Evolutionary conservation across 768 basidiomycete species (phyloP).

Genomic region (Hypsizygus marmoreus): DNA sequence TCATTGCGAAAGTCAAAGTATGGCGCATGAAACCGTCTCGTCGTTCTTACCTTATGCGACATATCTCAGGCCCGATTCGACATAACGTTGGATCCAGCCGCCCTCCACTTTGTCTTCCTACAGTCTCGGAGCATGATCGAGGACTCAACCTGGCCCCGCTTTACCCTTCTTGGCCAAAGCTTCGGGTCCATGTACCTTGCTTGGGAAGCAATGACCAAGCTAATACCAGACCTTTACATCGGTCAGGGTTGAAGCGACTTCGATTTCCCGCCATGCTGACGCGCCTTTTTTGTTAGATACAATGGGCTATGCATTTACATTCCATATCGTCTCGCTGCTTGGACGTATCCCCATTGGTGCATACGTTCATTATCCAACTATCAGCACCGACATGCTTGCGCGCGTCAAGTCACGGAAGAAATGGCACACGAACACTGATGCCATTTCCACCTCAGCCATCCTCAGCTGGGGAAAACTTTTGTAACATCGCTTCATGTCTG

Average conservation of each 20-base stretch:
- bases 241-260: slow-evolving; percentile 48
- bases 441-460: slow-evolving; percentile 54
- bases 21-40: not conserved
- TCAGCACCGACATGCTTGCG: slow-evolving; percentile 90
- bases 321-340: slow-evolving; percentile 70
- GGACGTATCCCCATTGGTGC: slow-evolving; percentile 76
- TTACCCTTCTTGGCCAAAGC: slow-evolving; percentile 92
- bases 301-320: slow-evolving; percentile 98
- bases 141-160: slow-evolving; percentile 81
- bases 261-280: slow-evolving; percentile 7
- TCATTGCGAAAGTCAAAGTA: slow-evolving; percentile 82
- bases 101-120: slow-evolving; percentile 84
- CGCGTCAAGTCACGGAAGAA: slow-evolving; percentile 64
- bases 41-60: not conserved
- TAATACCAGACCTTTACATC: slow-evolving; percentile 90
- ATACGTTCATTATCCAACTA: slow-evolving; percentile 96
- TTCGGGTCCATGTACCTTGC: slow-evolving; percentile 83
- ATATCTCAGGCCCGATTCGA: slow-evolving; percentile 70
- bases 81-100: slow-evolving; percentile 64
- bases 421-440: slow-evolving; percentile 63
- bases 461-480: slow-evolving; percentile 65
- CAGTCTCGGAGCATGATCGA: slow-evolving; percentile 70
- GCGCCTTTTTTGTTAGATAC: slow-evolving; percentile 63
- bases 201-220: slow-evolving; percentile 75
- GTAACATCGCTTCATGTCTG: slow-evolving; percentile 32